These are phyloP conservation scores for Candida silvatica DNA, from an alignment of 805 yeast species.

Conservation along the genomic window DNA sequence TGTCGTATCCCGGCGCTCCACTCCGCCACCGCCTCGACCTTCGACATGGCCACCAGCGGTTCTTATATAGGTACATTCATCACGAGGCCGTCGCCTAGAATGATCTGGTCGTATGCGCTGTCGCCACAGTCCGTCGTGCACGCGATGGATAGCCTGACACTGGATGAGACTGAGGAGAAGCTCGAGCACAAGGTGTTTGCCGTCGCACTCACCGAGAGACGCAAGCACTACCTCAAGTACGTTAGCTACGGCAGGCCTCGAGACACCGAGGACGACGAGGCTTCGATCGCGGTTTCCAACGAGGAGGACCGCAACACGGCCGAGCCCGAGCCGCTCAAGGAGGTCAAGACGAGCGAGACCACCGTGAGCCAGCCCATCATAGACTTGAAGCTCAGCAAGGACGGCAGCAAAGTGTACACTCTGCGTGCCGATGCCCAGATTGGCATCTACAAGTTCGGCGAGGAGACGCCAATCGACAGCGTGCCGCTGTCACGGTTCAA, in stretches of 20 bases:
- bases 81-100: constrained; percentile 48
- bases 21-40: constrained; percentile 23
- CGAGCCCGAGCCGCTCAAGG: constrained; percentile 26
- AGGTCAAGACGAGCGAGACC: constrained; percentile 23
- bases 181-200: constrained; percentile 21
- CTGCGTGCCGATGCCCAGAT: constrained; percentile 25
- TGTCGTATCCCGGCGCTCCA: constrained; percentile 20
- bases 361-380: constrained; percentile 16
- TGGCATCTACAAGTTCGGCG: constrained; percentile 13
- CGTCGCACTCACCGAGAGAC: constrained; percentile 28
- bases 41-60: constrained; percentile 47
- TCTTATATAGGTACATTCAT: constrained; percentile 43
- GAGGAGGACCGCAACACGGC: constrained; percentile 21
- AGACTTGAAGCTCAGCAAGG: constrained; percentile 20
- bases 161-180: constrained; percentile 9
- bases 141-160: constrained; percentile 28
- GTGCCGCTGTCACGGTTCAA: constrained; percentile 6
- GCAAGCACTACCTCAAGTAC: constrained; percentile 19
- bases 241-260: constrained; percentile 18
- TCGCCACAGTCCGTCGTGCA: constrained; percentile 38
- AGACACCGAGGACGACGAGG: constrained; percentile 8
- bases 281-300: constrained; percentile 18
- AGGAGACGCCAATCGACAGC: constrained; percentile 6
- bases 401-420: constrained; percentile 22
- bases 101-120: constrained; percentile 46